phyloP scores from a whole-genome alignment of 345 rosid genomes.

The Orychophragmus violaceus region DNA sequence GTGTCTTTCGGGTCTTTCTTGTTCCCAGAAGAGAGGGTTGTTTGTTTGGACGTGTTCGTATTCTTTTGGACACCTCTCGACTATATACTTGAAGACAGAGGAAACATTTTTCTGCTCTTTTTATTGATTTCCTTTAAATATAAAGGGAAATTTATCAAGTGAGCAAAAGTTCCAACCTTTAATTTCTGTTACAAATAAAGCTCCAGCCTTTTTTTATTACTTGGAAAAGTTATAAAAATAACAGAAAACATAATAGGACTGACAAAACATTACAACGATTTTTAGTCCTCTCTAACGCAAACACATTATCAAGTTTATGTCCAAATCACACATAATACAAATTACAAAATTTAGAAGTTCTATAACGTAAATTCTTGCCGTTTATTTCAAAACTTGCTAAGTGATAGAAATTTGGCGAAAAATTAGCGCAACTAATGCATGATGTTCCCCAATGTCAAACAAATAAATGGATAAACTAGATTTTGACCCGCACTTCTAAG shows the following conservation, averaged over 20 bases:
- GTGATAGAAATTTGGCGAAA: too few species aligned
- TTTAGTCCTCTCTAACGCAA: not conserved
- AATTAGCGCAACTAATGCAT: not conserved
- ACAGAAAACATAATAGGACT: not conserved
- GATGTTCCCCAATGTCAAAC: constrained; percentile 13
- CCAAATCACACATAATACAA: not conserved
- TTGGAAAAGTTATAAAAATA: not conserved
- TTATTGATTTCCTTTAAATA: not conserved
- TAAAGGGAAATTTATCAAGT: not conserved
- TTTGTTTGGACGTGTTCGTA: constrained; percentile 22
- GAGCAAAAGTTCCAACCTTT: not conserved
- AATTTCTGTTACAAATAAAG: not conserved
- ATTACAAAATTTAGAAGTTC: not conserved
- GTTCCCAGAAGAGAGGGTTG: constrained; percentile 23
- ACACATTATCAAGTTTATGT: too few species aligned
- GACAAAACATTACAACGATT: not conserved
- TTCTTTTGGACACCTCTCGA: constrained; percentile 24
- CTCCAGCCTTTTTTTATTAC: not conserved
- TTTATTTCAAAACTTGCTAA: too few species aligned
- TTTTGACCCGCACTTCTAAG: too few species aligned
- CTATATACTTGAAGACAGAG: constrained; percentile 14
- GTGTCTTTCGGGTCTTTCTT: constrained; percentile 27
- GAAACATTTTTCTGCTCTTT: not conserved
- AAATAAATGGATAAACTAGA: too few species aligned
- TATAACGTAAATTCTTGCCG: not conserved